A percentile compares a stretch with the other conserved stretches of the same genome.
phyloP scores from a whole-genome alignment of 208 protist species.

The Trypanosoma conorhini region DNA sequence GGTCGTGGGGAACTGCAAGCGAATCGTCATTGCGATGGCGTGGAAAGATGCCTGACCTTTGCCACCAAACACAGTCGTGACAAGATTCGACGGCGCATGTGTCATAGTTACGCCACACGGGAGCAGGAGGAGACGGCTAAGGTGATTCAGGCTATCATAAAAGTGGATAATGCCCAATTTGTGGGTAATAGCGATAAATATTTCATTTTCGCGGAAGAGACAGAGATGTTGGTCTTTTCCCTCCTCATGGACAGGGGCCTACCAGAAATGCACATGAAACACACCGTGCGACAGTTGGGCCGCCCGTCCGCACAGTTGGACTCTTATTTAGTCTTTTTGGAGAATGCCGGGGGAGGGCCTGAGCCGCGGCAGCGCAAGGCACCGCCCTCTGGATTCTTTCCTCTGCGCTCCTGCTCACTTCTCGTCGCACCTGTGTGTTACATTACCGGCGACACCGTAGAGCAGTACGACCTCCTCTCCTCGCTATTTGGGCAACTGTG shows the following conservation, averaged over 20 bases:
- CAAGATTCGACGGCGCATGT: slow-evolving; percentile 56
- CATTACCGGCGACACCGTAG: slow-evolving; percentile 79
- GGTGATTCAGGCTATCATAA: slow-evolving; percentile 58
- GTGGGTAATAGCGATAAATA: slow-evolving; percentile 86
- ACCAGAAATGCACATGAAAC: slow-evolving; percentile 46
- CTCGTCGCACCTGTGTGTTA: slow-evolving; percentile 80
- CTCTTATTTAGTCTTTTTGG: slow-evolving; percentile 58
- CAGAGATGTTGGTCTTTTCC: slow-evolving; percentile 49
- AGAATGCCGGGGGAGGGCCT: slow-evolving; percentile 18
- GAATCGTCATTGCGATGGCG: slow-evolving; percentile 36
- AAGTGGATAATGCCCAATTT: slow-evolving; percentile 46
- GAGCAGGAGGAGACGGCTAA: slow-evolving; percentile 44
- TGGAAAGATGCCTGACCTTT: slow-evolving; percentile 48
- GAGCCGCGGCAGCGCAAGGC: slow-evolving; percentile 23
- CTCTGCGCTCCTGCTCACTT: slow-evolving; percentile 47
- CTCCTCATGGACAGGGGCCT: slow-evolving; percentile 73
- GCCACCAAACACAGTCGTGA: slow-evolving; percentile 55
- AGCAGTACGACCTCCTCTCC: slow-evolving; percentile 78
- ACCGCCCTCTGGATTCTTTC: slow-evolving; percentile 59
- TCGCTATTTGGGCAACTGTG: slow-evolving; percentile 81
- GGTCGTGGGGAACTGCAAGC: slow-evolving; percentile 35
- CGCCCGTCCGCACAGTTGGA: slow-evolving; percentile 41
- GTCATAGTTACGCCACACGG: slow-evolving; percentile 57
- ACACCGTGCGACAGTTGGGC: slow-evolving; percentile 63
- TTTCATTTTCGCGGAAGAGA: slow-evolving; percentile 83